Base-by-base conservation (phyloP, 768 basidiomycete genomes). In the Psilocybe cyanescens region DNA sequence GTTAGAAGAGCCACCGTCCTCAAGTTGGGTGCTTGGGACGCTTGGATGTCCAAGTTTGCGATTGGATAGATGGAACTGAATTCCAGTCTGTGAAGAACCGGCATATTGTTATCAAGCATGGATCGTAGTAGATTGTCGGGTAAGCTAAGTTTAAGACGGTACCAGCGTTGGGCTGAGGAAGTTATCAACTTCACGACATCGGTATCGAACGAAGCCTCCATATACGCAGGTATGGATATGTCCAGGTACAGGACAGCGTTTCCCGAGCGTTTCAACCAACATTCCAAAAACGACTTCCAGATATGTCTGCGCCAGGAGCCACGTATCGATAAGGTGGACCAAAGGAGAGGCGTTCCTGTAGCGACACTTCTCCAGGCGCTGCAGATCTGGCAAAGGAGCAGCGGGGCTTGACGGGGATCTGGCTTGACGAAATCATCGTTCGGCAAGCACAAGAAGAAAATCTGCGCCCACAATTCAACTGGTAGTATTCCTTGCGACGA, bases 381-480 rank as follows among this genome's bases (percentile, higher is more conserved):
- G 52, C 63, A 70, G 1, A 73, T 62, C 35, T 65, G 64, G 56
- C 69, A 70, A 14, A 73, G 62, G 9, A 68, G 62, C 4, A 71
- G 37, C 8, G 69, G 72, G 2, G 69, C 69, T 4, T 59, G 44
- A 14, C 39, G 57, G 3, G 65, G 49, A 50, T 64, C 39, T 11
- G 71, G 69, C 14, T 49, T 52, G n/a, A 70, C 59, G 39, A 69
- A 71, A 17, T 61, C 62, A 12, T 68, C 63, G 31, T 62, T 59
- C 14, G 70, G 65, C 16, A 70, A 48, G 56, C 64, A 67, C 14
- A 67, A 49, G 28, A 60, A 49, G 56, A 72, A 72, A 28, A 71
- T 71, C 29, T 61, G 58, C 46, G 68, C 67, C 71, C 68, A 72
- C 9, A 72, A 49, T 44, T 73, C 72, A 30, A 66, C 52, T 1